Base-by-base conservation (phyloP, 2,329 filamentous ascomycete genomes). In the Orbilia brochopaga region DNA sequence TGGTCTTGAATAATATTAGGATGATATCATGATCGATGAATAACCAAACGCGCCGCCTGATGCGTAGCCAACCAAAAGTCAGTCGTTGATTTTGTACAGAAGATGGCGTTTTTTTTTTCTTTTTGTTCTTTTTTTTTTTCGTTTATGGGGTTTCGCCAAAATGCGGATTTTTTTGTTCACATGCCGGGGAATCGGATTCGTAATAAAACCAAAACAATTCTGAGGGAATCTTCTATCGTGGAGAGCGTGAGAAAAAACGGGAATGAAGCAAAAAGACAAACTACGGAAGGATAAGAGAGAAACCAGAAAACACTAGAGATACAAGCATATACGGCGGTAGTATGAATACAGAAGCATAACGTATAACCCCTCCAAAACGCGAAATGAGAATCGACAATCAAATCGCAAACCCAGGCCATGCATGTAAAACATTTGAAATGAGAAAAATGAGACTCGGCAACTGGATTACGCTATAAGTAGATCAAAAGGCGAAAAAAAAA, bases 391-490 rank as follows among this genome's bases (percentile, higher is more conserved):
- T 48, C 6, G 13, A 37, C 6, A 13, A 17, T 44, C 7, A 48
- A 19, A 5, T 19, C 19, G 21, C 2, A 15, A 42, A 48, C 44
- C 44, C 44, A 6, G 44, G 44, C 54, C 42, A 56, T 60, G 44
- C 60, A 56, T 60, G 44, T 55, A 23, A 57, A 23, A 48, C 44
- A 48, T 3, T 48, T 48, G 44, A 48, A 48, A 48, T 32, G 27
- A 32, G 27, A 8, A 3, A n/a, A 32, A 32, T 48, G 44, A 48
- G 21, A 48, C 44, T 15, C 7, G 44, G 4, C 8, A 48, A 48
- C 44, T 48, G 4, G 44, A 48, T 19, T 19, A 10, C 8, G 8
- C 8, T 48, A 21, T 48, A 19, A 23, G 19, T 17, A 48, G 21
- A 48, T 48, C n/a, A n/a, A n/a, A n/a, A n/a, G n/a, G n/a, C n/a